phyloP scores from a whole-genome alignment of 805 yeast genomes.

The Spathaspora sp. region DNA sequence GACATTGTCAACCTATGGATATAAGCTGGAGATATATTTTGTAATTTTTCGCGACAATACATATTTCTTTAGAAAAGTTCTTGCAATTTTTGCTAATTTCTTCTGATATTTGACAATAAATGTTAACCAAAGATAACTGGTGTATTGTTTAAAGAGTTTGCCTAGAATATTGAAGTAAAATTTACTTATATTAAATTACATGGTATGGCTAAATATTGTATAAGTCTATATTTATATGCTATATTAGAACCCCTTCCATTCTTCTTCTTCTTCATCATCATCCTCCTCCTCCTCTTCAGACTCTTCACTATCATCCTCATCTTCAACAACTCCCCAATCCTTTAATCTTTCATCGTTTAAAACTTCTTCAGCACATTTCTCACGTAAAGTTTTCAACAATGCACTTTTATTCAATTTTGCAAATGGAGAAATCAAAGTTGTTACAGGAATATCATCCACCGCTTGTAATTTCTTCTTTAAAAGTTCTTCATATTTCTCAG shows the following conservation, averaged over 20 bases:
- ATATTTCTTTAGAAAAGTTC: neutral
- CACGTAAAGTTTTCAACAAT: conserved; percentile 59
- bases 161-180: too few relatives aligned
- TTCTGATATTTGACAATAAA: too few relatives aligned
- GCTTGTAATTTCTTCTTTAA: conserved; percentile 26
- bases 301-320: conserved; percentile 14
- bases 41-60: neutral
- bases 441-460: conserved; percentile 49
- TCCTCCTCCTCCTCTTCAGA: conserved; percentile 16
- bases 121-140: too few relatives aligned
- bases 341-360: conserved; percentile 59
- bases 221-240: neutral
- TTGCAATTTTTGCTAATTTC: too few relatives aligned
- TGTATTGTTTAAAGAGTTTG: too few relatives aligned
- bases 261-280: conserved; percentile 23
- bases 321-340: conserved; percentile 56
- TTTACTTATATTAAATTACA: too few relatives aligned
- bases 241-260: conserved; percentile 32
- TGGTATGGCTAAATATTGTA: neutral
- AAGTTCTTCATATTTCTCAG: conserved; percentile 17
- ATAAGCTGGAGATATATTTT: too few relatives aligned
- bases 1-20: conserved; percentile 4
- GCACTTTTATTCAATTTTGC: conserved; percentile 45
- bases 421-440: conserved; percentile 58
- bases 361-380: conserved; percentile 63